Evolutionary conservation across 2,329 filamentous ascomycete genomes (phyloP).

Genomic region (Neonectria coccinea): DNA sequence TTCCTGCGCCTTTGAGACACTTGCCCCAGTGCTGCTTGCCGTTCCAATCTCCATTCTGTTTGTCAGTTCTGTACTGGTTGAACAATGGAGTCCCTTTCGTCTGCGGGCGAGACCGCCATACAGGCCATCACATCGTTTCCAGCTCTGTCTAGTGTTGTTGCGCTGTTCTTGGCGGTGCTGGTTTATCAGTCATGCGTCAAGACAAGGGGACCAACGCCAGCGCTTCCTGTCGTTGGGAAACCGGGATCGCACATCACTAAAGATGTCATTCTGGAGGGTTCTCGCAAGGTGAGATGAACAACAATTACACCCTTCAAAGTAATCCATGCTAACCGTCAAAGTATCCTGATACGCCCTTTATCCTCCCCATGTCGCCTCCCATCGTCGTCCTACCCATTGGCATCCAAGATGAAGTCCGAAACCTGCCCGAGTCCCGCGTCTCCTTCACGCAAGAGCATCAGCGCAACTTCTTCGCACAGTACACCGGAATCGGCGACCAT

Average conservation of each 20-base stretch:
- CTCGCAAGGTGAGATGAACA: slow-evolving; percentile 15
- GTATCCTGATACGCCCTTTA: slow-evolving; percentile 25
- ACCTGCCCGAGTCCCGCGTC: slow-evolving; percentile 18
- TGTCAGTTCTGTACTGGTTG: background rate
- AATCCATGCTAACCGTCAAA: background rate
- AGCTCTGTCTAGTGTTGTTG: slow-evolving; percentile 15
- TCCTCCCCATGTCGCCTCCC: slow-evolving; percentile 23
- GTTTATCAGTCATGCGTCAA: slow-evolving; percentile 15
- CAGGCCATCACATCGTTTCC: slow-evolving; percentile 18
- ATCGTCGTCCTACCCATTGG: slow-evolving; percentile 24
- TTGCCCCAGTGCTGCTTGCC: background rate
- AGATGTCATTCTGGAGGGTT: slow-evolving; percentile 19
- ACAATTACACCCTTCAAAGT: background rate
- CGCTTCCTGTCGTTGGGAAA: slow-evolving; percentile 16
- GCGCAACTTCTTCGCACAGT: slow-evolving; percentile 27
- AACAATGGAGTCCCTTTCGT: slow-evolving; percentile 17
- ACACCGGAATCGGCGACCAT: slow-evolving; percentile 25
- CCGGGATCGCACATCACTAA: slow-evolving; percentile 21
- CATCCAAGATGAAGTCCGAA: slow-evolving; percentile 24
- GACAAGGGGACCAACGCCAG: slow-evolving; percentile 8
- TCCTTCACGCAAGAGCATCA: slow-evolving; percentile 24
- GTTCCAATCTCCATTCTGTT: background rate
- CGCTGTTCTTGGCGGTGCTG: slow-evolving; percentile 15
- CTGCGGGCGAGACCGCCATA: slow-evolving; percentile 8
- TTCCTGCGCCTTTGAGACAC: background rate